Evolutionary conservation across 768 basidiomycete species (phyloP), one percentile per base, ranked within the genome.

Genomic region (Clitopilus hobsonii): DNA sequence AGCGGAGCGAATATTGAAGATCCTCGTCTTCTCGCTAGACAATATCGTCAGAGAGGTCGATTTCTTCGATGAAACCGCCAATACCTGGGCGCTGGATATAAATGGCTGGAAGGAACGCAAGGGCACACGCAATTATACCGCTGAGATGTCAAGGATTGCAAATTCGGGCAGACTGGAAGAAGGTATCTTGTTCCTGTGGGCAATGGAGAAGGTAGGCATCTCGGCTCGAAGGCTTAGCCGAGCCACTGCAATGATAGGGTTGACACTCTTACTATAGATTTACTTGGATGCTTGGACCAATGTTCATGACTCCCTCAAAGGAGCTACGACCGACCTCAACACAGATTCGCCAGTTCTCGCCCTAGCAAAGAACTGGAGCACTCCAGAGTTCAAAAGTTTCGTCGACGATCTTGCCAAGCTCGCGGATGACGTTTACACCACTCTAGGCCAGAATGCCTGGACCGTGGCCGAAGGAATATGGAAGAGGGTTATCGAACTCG

Each of bases 131-230:
- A 81, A 85, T 54, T 90, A 89, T 59, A 83, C 85, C 1, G 86
- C 88, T 8, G 85, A 88, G 66, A 85, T 91, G 82, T 75, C 75
- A 2, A 74, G 82, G 5, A 69, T 84, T 2, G 74, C 75, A 2
- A 68, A 71, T 5, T 61, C 68, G 14, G 78, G 74, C 3, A 72
- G 69, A 0, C 59, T 88, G 18, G 77, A 80, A 49, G 88, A 91
- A 38, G 85, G 84, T 0, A 67, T 91, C 20, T 72, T 90, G 1
- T 84, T 91, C 57, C 68, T 91, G 13, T 90, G 88, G 88, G 85
- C 85, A 0, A 90, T 90, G 88, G 89, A 90, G 65, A 77, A 80
- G 72, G 88, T 88, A 53, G 20, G 49, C 23, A 51, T 26, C 49
- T 27, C 14, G 13, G 2, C 1, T 14, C 13, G 18, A 51, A 51